These are phyloP conservation scores for Aspergillus puulaauensis DNA, from an alignment of 2,329 filamentous ascomycete genomes.

Conservation along the genomic window DNA sequence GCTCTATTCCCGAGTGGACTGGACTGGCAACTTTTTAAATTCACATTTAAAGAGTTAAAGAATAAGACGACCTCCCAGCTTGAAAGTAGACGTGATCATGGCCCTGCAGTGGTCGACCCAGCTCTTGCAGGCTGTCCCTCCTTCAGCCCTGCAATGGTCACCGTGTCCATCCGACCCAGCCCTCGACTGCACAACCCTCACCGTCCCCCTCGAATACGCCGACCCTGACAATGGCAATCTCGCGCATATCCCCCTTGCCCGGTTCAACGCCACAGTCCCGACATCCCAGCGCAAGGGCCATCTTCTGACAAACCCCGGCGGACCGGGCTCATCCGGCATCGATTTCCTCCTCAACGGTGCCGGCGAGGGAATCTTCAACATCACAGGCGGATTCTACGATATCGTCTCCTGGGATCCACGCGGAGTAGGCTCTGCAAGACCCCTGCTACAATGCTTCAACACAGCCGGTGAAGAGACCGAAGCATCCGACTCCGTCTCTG, in stretches of 20 bases:
- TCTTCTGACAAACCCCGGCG: slow-evolving; percentile 5
- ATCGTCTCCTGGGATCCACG: slow-evolving; percentile 9
- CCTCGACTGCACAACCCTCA: slow-evolving; percentile 7
- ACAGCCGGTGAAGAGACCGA: not conserved
- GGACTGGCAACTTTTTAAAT: too few species aligned
- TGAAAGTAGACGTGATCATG: too few species aligned
- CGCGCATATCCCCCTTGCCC: not conserved
- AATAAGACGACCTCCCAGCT: too few species aligned
- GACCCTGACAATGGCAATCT: not conserved
- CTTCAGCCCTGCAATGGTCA: not conserved
- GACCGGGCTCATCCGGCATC: slow-evolving; percentile 1
- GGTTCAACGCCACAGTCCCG: not conserved
- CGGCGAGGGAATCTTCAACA: not conserved
- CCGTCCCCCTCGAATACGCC: slow-evolving; percentile 8
- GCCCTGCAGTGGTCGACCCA: too few species aligned
- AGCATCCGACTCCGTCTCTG: not conserved
- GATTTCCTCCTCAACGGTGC: not conserved
- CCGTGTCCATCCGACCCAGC: not conserved
- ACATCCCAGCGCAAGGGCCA: not conserved
- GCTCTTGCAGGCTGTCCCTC: not conserved
- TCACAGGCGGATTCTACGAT: slow-evolving; percentile 3
- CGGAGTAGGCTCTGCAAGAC: not conserved
- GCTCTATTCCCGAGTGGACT: too few species aligned
- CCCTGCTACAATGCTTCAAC: slow-evolving; percentile 1
- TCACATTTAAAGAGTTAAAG: too few species aligned